Evolutionary conservation across 331 rosid genomes (phyloP).

Genomic region (Rhamnella rubrinervis): DNA sequence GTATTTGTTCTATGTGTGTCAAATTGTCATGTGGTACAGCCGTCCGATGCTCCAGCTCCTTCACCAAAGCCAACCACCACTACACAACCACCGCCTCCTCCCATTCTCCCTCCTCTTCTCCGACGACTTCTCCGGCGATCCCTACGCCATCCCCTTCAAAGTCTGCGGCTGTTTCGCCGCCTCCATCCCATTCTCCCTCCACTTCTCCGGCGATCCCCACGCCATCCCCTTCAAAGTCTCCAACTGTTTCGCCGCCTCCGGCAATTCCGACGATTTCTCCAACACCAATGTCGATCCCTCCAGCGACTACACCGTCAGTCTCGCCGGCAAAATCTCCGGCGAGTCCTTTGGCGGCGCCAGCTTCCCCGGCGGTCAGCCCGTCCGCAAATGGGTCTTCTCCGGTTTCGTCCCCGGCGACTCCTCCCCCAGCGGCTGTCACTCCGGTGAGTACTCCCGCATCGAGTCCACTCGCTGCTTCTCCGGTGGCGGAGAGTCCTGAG

Average conservation of each 20-base stretch:
- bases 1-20: slow-evolving; percentile 26
- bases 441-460: slow-evolving; percentile 38
- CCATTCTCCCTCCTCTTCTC: slow-evolving; percentile 15
- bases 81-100: slow-evolving; percentile 16
- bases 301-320: slow-evolving; percentile 23
- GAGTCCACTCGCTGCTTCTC: slow-evolving; percentile 38
- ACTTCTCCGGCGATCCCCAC: slow-evolving; percentile 16
- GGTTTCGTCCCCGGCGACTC: slow-evolving; percentile 40
- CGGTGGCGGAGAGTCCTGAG: slow-evolving; percentile 49
- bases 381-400: slow-evolving; percentile 44
- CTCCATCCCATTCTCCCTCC: slow-evolving; percentile 18
- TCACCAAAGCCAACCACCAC: slow-evolving; percentile 46
- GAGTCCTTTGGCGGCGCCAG: slow-evolving; percentile 25
- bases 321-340: slow-evolving; percentile 41
- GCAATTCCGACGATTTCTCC: slow-evolving; percentile 46
- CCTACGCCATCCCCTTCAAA: slow-evolving; percentile 37
- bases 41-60: slow-evolving; percentile 64
- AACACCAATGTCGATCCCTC: slow-evolving; percentile 23
- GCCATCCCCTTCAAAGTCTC: slow-evolving; percentile 48
- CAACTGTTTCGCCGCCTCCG: slow-evolving; percentile 47
- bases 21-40: slow-evolving; percentile 18
- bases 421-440: slow-evolving; percentile 34
- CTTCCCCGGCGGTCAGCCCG: slow-evolving; percentile 53
- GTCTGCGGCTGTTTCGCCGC: slow-evolving; percentile 37
- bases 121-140: slow-evolving; percentile 12